Evolutionary conservation across 2,329 filamentous ascomycete species (phyloP), one percentile per base, ranked within the genome.

Genomic region (Incumbomyces delicatus): DNA sequence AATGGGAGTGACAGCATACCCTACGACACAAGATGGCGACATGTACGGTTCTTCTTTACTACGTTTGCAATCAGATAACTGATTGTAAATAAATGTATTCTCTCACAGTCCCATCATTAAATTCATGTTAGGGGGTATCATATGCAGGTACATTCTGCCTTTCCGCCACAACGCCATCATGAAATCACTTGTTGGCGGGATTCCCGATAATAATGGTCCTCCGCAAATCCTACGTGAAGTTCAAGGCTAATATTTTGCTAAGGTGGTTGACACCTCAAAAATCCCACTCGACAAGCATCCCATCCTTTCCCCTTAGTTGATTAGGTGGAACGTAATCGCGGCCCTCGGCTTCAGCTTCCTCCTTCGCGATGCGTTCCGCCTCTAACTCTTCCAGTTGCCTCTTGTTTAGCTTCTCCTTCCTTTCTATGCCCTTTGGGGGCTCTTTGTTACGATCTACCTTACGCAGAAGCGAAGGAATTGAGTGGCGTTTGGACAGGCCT

Each of bases 221-320:
- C 22, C 22, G n/a, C 22, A 8, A 27, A 27, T 27, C 22, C 22
- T 8, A 27, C 5, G 8, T 8, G 8, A 27, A 27, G 22, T 8
- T 27, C 5, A 8, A 5, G 22, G 22, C 22, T 27, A 27, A 8
- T n/a, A 27, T 4, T 27, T 8, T 8, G 22, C 4, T 11, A 35
- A 5, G 13, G 12, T 12, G 33, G 13, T 4, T 11, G 33, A n/a
- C 13, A 35, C 18, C 20, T 50, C 35, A 57, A 37, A 53, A 52
- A 30, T 51, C 53, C 55, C 55, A 57, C 39, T 56, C 55, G 33
- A 56, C 42, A 35, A 57, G 45, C 52, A 53, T 53, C 12, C 55
- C 55, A 50, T 57, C 53, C 27, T 48, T 45, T 6, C 52, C 55
- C 41, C 55, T 52, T 47, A 56, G 47, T 22, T 46, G 37, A n/a